Evolutionary conservation across 192 early-diverging fungal species (phyloP), one percentile per base, ranked within the genome.

Genomic region (Linderina pennispora): DNA sequence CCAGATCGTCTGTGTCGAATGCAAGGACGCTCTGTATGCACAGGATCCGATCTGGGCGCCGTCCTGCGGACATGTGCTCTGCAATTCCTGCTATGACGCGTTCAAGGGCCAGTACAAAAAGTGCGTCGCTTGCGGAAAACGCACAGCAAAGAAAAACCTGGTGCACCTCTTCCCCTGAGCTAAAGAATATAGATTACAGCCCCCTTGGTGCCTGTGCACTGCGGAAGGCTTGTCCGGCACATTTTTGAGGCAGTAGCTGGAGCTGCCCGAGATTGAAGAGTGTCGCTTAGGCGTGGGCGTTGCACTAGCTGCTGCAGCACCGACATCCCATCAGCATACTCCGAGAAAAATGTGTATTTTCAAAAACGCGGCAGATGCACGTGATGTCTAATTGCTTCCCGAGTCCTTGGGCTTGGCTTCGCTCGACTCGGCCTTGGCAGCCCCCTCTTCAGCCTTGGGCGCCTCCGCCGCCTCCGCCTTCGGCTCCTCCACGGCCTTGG

Each of bases 11-110:
- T 73, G 69, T 22, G 39, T 50, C 8, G 45, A 50, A 17, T 73
- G 69, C 43, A 23, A 38, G 0, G 33, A 26, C 4, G 32, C 58
- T 26, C 42, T 74, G 26, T 58, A 36, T 17, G 70, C 61, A 28
- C 50, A 51, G 24, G 53, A 61, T 23, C 53, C 63, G 11, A 39
- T 54, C 36, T 74, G 70, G 70, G 70, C 70, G 1, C 50, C 70
- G 9, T 9, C 50, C 19, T 74, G 70, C 20, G 70, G 70, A 37
- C 70, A 74, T 32, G 38, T 65, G 20, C 21, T 74, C 15, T 74
- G 70, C 53, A 65, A 49, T 32, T 10, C 36, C 17, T 74, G 70
- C 36, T 53, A 61, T 40, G 63, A 46, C 3, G 46, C 17, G 33
- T 41, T 66, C 20, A 21, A 52, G 4, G 31, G 42, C 24, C 50